These are phyloP conservation scores for Saccharum spontaneum DNA, from an alignment of 176 grass and related monocot genomes.

Conservation along the genomic window DNA sequence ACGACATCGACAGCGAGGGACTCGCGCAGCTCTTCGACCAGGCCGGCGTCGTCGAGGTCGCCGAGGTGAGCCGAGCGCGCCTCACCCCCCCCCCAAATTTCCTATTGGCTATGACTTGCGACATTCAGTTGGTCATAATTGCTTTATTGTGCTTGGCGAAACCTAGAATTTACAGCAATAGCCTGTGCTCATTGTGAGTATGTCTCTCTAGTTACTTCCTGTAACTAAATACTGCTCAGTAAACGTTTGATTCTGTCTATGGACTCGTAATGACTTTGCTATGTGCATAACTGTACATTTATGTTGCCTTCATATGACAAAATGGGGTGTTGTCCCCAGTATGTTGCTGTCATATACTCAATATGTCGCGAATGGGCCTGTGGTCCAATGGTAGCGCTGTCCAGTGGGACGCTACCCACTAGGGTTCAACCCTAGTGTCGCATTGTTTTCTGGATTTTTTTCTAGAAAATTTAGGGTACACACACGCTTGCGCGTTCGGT, in stretches of 20 bases:
- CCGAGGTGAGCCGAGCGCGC: conserved; percentile 55
- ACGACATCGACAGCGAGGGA: conserved; percentile 61
- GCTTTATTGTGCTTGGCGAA: neutral
- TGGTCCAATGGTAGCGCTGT: too few species aligned
- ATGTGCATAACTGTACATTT: neutral
- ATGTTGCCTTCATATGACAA: neutral
- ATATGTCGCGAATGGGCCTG: too few species aligned
- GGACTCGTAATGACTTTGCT: neutral
- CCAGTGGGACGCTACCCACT: too few species aligned
- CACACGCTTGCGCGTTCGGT: too few species aligned
- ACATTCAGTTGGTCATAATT: neutral
- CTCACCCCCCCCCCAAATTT: neutral
- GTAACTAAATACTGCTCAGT: neutral
- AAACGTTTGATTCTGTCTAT: neutral
- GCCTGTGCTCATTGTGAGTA: neutral
- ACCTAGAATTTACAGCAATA: neutral
- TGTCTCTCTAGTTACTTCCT: neutral
- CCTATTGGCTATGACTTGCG: neutral
- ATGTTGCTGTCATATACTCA: neutral
- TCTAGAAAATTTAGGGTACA: too few species aligned
- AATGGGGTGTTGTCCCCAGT: neutral
- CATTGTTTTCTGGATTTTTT: too few species aligned
- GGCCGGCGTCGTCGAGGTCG: conserved; percentile 78
- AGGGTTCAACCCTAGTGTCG: too few species aligned
- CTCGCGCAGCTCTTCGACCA: conserved; percentile 84